Conservation (phyloP, 495 filamentous ascomycete species). For the Penicillium coffeae region DNA sequence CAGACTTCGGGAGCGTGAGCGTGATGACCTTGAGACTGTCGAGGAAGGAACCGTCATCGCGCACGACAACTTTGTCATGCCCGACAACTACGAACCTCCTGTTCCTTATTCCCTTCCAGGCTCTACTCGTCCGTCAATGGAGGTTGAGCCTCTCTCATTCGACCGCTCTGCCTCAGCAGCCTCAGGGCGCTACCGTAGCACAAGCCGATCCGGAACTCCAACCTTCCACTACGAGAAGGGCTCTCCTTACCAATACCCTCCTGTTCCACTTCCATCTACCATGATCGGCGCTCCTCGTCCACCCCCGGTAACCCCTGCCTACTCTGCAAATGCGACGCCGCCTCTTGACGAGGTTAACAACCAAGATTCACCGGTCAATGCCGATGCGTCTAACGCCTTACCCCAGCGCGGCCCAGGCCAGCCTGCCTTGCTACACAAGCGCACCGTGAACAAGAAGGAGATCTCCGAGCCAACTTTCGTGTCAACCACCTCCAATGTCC, state of each 20-base stretch:
- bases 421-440: conserved; percentile 47
- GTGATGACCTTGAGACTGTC: conserved; percentile 43
- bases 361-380: conserved; percentile 2
- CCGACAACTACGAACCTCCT: conserved; percentile 26
- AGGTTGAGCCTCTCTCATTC: conserved; percentile 27
- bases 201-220: conserved; percentile 43
- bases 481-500: conserved; percentile 70
- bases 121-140: conserved; percentile 41
- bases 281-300: conserved; percentile 49
- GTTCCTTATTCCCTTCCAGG: conserved; percentile 24
- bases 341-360: conserved; percentile 36
- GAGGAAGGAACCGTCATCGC: conserved; percentile 30
- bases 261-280: conserved; percentile 27
- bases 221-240: conserved; percentile 39
- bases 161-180: conserved; percentile 42
- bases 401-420: conserved; percentile 30
- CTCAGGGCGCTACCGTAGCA: conserved; percentile 44
- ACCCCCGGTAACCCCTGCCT: conserved; percentile 47
- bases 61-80: conserved; percentile 22
- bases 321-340: conserved; percentile 55
- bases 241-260: conserved; percentile 28
- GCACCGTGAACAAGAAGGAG: conserved; percentile 64
- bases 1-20: conserved; percentile 34
- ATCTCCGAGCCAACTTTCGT: conserved; percentile 84
- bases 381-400: conserved; percentile 14